A percentile compares a stretch with the other conserved stretches of the same genome.
phyloP scores from a whole-genome alignment of 2,329 filamentous ascomycete species.

The Penicillium oxalicum region DNA sequence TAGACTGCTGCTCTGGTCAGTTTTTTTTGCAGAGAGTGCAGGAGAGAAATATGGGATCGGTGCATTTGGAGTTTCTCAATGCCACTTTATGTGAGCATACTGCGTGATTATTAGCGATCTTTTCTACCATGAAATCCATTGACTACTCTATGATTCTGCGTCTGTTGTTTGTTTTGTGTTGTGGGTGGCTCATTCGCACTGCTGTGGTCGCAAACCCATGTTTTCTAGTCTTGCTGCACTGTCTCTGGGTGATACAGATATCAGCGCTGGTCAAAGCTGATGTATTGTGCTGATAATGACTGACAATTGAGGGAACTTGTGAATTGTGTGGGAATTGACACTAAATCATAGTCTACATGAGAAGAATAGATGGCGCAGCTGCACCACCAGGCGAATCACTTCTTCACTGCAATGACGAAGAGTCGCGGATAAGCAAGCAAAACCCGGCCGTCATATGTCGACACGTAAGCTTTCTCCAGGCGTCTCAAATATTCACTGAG shows the following conservation, averaged over 20 bases:
- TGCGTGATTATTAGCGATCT: slow-evolving; percentile 7
- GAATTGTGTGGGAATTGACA: too few relatives aligned
- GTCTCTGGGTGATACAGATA: too few relatives aligned
- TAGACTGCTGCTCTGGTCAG: slow-evolving; percentile 1
- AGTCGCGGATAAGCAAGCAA: slow-evolving; percentile 52
- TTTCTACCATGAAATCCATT: slow-evolving; percentile 3
- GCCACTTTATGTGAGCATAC: slow-evolving; percentile 3
- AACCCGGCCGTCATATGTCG: slow-evolving; percentile 48
- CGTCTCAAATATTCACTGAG: slow-evolving; percentile 43
- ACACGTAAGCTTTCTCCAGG: slow-evolving; percentile 42
- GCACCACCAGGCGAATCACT: background rate
- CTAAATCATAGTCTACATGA: too few relatives aligned
- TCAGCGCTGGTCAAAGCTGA: too few relatives aligned
- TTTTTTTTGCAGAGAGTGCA: background rate
- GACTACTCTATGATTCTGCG: too few relatives aligned
- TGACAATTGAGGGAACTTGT: too few relatives aligned
- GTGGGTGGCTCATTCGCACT: too few relatives aligned
- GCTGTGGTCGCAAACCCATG: too few relatives aligned
- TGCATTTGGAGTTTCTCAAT: slow-evolving; percentile 5
- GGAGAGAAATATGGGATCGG: slow-evolving; percentile 2
- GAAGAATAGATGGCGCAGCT: too few relatives aligned
- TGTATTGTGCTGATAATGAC: too few relatives aligned
- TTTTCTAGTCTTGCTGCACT: too few relatives aligned
- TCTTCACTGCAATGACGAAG: slow-evolving; percentile 47
- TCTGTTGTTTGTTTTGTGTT: too few relatives aligned